Conservation (phyloP, 2,329 filamentous ascomycete genomes). For the Fusarium pininemorale region DNA sequence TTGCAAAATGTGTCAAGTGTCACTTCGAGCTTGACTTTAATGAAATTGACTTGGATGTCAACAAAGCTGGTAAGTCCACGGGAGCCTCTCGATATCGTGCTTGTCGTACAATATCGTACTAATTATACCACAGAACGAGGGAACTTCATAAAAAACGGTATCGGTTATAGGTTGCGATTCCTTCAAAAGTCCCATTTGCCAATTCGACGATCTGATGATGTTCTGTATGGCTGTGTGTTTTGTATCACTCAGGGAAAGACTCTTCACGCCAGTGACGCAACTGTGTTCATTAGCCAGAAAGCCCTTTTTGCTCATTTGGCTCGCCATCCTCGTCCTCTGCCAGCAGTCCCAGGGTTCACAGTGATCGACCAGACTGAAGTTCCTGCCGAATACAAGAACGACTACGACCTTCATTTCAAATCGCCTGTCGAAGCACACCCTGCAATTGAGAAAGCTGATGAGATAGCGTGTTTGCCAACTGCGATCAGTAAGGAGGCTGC, state of each 20-base stretch:
- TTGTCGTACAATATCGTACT: constrained; percentile 10
- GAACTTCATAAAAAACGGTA: constrained; percentile 56
- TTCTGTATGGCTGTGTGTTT: constrained; percentile 64
- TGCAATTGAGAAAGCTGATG: constrained; percentile 51
- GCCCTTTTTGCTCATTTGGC: constrained; percentile 63
- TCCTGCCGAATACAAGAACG: constrained; percentile 53
- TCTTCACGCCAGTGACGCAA: constrained; percentile 63
- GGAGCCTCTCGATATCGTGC: neutral
- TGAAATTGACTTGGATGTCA: constrained; percentile 61
- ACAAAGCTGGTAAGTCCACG: constrained; percentile 54
- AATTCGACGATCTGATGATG: constrained; percentile 60
- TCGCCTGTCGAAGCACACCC: constrained; percentile 52
- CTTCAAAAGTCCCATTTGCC: constrained; percentile 65
- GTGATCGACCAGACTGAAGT: constrained; percentile 57
- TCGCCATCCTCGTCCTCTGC: constrained; percentile 63
- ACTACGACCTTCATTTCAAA: constrained; percentile 64
- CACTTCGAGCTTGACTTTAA: constrained; percentile 63
- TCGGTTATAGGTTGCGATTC: constrained; percentile 63
- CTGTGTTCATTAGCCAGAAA: constrained; percentile 64
- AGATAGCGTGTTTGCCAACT: constrained; percentile 55
- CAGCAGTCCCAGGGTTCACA: constrained; percentile 57
- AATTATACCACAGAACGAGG: constrained; percentile 50
- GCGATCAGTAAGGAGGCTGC: constrained; percentile 58
- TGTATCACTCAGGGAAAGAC: constrained; percentile 61
- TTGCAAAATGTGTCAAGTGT: constrained; percentile 63